Evolutionary conservation across 331 rosid genomes (phyloP).

Genomic region (Acacia pycnantha): DNA sequence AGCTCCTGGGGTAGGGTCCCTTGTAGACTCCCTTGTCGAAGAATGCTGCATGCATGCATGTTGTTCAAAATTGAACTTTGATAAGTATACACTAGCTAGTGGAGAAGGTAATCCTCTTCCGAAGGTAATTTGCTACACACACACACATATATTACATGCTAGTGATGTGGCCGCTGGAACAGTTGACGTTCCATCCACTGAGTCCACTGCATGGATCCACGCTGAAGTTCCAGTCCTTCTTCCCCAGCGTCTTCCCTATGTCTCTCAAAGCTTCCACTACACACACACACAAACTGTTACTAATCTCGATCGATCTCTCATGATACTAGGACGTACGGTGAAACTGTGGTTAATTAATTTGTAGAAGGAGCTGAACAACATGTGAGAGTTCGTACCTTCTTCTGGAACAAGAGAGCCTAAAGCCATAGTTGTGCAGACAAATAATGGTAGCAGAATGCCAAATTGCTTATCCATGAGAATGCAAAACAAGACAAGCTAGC

Average conservation of each 20-base stretch:
- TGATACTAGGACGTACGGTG: too few species aligned
- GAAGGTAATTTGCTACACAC: too few species aligned
- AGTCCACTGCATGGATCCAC: conserved; percentile 50
- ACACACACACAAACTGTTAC: too few species aligned
- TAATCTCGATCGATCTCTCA: too few species aligned
- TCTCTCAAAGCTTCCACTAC: conserved; percentile 35
- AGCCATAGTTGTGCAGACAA: background rate
- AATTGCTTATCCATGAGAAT: background rate
- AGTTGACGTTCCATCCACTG: conserved; percentile 30
- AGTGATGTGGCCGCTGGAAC: conserved; percentile 31
- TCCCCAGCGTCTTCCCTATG: conserved; percentile 44
- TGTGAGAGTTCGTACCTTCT: background rate
- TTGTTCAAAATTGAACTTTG: background rate
- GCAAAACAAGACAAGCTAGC: too few species aligned
- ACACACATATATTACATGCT: background rate
- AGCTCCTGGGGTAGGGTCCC: conserved; percentile 57
- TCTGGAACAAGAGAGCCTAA: background rate
- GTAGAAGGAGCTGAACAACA: background rate
- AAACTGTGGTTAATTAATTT: too few species aligned
- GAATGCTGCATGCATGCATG: background rate
- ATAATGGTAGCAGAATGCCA: background rate
- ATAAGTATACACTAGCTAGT: background rate
- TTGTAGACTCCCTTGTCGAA: conserved; percentile 36
- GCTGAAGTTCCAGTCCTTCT: conserved; percentile 42
- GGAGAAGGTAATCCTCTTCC: background rate